Percentiles rank a stretch among this genome's conserved stretches.
Conservation (phyloP, 805 yeast species). For the Jamesozyma lodderae region DNA sequence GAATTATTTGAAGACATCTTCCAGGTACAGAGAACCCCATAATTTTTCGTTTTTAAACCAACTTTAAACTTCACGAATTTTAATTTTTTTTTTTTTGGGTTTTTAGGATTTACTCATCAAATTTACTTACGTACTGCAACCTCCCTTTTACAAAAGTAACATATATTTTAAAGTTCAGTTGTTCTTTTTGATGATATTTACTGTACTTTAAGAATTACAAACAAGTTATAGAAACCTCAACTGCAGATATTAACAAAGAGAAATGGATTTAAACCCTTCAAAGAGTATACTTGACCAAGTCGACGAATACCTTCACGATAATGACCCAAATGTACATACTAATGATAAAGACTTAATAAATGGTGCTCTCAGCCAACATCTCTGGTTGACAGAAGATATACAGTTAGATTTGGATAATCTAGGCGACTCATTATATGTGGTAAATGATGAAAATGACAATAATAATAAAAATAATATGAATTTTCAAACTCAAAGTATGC, state of each 20-base stretch:
- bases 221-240: neutral
- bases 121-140: neutral
- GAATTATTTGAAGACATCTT: too few relatives aligned
- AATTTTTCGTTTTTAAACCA: too few relatives aligned
- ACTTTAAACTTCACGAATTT: neutral
- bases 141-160: too few relatives aligned
- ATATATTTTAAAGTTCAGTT: too few relatives aligned
- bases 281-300: slow-evolving; percentile 27
- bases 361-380: neutral
- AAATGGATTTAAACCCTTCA: slow-evolving; percentile 10
- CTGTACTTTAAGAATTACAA: too few relatives aligned
- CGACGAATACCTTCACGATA: slow-evolving; percentile 15
- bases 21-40: too few relatives aligned
- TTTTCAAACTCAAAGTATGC: neutral
- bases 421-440: slow-evolving; percentile 3
- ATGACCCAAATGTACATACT: neutral
- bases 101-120: too few relatives aligned
- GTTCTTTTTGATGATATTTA: too few relatives aligned
- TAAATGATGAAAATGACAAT: neutral
- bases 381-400: slow-evolving; percentile 7
- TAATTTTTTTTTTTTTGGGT: too few relatives aligned
- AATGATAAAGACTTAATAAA: neutral
- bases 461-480: neutral
- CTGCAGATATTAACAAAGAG: neutral
- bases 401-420: slow-evolving; percentile 10